Base-by-base conservation (phyloP, 169 alveolate genomes). In the Plasmodium yoelii region DNA sequence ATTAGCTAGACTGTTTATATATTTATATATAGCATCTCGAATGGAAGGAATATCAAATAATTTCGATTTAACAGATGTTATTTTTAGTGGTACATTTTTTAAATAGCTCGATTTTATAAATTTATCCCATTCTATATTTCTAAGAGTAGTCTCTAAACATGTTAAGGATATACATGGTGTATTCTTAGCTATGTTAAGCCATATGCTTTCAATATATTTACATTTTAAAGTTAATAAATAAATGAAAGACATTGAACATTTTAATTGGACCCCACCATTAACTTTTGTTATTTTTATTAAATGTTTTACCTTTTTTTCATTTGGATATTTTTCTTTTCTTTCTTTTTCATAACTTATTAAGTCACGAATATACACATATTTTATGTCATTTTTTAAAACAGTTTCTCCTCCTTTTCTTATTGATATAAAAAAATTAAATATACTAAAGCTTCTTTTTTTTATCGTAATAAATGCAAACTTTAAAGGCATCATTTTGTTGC, bases 121-220 rank as follows among this genome's bases (percentile, higher is more conserved):
- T 7, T 46, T 39, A 19, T 51, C 19, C 90, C 90, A 82, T n/a
- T 70, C 84, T 15, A 82, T 26, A 61, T 28, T 82, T 53, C 8
- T 55, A 28, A 82, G 34, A 24, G 68, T 82, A 12, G 44, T 49
- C 10, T 51, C 46, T 59, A 82, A 70, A 19, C 73, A 53, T 15
- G 61, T 15, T 71, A 67, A 18, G 34, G 90, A 82, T 19, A 39
- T 55, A 39, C 90, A 82, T 26, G 69, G 42, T 44, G 42, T 60
- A 46, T 82, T 82, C 49, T 82, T 82, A 47, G 90, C 6, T 8
- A 82, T 63, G 34, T 82, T 82, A 7, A 82, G 49, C 90, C 90
- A 82, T 67, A 82, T 82, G 26, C 90, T 67, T 82, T 82, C 90
- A n/a, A 67, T 18, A 67, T 82, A 82, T 12, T 51, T 71, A 82